phyloP scores from a whole-genome alignment of 495 filamentous ascomycete genomes.

The Aspergillus ellipticus region DNA sequence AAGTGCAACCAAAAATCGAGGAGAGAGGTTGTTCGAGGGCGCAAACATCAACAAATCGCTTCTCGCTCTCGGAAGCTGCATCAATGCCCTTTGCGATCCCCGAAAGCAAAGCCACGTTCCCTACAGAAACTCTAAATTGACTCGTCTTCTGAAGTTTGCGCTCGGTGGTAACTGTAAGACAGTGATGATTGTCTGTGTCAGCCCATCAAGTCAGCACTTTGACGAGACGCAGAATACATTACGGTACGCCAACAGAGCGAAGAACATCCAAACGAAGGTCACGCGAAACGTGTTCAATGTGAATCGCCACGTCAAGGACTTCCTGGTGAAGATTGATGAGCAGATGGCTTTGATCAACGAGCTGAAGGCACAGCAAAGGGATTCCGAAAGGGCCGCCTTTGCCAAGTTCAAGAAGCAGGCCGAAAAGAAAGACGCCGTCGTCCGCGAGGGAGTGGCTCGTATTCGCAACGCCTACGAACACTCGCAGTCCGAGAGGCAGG shows the following conservation, averaged over 20 bases:
- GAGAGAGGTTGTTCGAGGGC: conserved; percentile 85
- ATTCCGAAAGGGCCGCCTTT: conserved; percentile 82
- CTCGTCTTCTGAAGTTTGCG: conserved; percentile 92
- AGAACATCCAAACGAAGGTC: conserved; percentile 99
- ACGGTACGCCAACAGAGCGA: conserved; percentile 94
- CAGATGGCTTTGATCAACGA: conserved; percentile 92
- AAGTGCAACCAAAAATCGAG: conserved; percentile 94
- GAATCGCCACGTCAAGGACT: conserved; percentile 98
- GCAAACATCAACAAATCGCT: conserved; percentile 99
- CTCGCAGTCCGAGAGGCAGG: conserved; percentile 70
- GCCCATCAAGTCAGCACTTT: conserved; percentile 93
- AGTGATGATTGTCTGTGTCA: conserved; percentile 99
- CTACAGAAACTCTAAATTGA: conserved; percentile 97
- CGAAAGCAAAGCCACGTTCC: conserved; percentile 92
- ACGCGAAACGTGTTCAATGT: conserved; percentile 99
- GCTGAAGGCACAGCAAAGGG: conserved; percentile 85
- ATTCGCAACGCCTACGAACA: conserved; percentile 84
- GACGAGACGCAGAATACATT: conserved; percentile 99
- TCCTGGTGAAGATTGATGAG: conserved; percentile 95
- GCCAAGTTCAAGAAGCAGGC: conserved; percentile 84
- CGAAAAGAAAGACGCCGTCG: conserved; percentile 73
- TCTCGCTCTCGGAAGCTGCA: conserved; percentile 92
- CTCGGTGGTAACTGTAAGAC: conserved; percentile 97
- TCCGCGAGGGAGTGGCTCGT: conserved; percentile 77
- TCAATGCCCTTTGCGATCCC: conserved; percentile 96